These are phyloP conservation scores for Blastomyces parvus DNA, from an alignment of 2,329 filamentous ascomycete species.

Conservation along the genomic window DNA sequence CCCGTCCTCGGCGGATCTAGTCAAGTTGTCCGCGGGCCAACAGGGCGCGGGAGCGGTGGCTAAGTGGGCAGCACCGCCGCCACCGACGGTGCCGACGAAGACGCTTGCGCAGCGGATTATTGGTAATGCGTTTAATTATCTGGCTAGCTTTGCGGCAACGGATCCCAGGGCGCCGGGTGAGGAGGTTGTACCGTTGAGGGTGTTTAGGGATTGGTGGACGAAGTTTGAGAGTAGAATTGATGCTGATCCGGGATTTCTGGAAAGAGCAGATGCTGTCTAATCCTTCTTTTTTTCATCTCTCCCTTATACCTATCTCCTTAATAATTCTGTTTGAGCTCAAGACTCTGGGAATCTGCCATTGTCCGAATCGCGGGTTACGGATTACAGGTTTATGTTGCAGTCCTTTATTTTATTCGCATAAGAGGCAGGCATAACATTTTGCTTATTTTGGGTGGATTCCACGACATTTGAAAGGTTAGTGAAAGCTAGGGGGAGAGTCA, in stretches of 20 bases:
- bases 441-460: background rate
- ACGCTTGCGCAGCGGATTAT: slow-evolving; percentile 88
- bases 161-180: slow-evolving; percentile 44
- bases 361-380: background rate
- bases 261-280: slow-evolving; percentile 48
- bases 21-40: slow-evolving; percentile 8
- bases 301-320: background rate
- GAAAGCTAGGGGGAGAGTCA: background rate
- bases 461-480: background rate
- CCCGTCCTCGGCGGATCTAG: slow-evolving; percentile 14
- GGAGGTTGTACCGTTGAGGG: slow-evolving; percentile 86
- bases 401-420: background rate
- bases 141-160: slow-evolving; percentile 71
- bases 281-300: slow-evolving; percentile 20
- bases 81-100: slow-evolving; percentile 50
- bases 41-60: slow-evolving; percentile 19
- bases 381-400: background rate
- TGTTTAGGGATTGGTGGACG: slow-evolving; percentile 94
- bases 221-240: slow-evolving; percentile 88
- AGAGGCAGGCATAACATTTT: background rate
- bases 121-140: slow-evolving; percentile 92
- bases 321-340: background rate
- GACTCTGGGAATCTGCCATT: background rate
- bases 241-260: slow-evolving; percentile 78
- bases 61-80: slow-evolving; percentile 13